Evolutionary conservation across 257 asterid species (phyloP), one percentile per base, ranked within the genome.

Genomic region (Nyctanthes arbortristis): DNA sequence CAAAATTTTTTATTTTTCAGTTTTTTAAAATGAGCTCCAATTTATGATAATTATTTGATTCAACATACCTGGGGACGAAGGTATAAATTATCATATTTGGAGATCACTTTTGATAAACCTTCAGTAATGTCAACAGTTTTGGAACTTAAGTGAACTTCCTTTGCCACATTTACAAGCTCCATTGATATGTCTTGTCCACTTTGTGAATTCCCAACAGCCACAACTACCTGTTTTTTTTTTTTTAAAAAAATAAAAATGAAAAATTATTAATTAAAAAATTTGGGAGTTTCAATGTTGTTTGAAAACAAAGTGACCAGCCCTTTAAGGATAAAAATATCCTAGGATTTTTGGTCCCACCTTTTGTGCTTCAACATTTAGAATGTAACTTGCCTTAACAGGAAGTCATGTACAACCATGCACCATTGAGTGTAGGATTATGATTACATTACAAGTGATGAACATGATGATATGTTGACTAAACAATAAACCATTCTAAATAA

Each of bases 131-230:
- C 57, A 58, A 54, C 79, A 43, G 84, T 73, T 74, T 72, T 89
- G 62, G 84, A 73, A 66, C 96, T 92, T 40, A 92, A 73, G 78
- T 89, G 87, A 31, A 92, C 70, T 69, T 88, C 94, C 77, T 82
- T 92, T 70, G 98, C 96, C 68, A 84, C 81, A 60, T 80, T 74
- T 55, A 84, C 94, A 76, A 92, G 91, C 79, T 88, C 98, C 81
- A 86, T 78, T 30, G 96, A 84, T 70, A 92, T 89, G 73, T 92
- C 98, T 64, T 86, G 96, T 25, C 96, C 98, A 82, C 98, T 92
- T 8, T 73, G 66, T 35, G 98, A 89, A 68, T 72, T 92, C 60
- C 98, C 98, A 73, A 92, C 88, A 28, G 88, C 95, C 83, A 89
- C 88, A 61, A 92, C 96, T 31, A 92, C 96, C 98, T 92, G 71